Evolutionary conservation across 345 rosid genomes (phyloP).

Genomic region (Aquilaria sinensis): DNA sequence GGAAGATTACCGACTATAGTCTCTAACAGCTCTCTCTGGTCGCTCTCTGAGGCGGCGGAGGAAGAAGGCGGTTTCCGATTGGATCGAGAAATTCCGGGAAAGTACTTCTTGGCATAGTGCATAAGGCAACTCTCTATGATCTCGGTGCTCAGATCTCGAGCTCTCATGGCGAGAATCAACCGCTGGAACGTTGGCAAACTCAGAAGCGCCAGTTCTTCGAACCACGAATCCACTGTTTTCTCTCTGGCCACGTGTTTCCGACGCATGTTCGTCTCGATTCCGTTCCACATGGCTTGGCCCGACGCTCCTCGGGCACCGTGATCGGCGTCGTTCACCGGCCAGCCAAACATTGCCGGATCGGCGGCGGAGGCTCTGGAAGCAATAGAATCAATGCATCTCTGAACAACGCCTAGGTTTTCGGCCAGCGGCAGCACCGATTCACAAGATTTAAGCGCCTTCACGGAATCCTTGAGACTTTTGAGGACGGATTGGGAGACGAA

Average conservation of each 20-base stretch:
- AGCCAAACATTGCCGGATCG: slow-evolving; percentile 73
- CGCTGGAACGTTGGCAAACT: slow-evolving; percentile 47
- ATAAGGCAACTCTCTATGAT: slow-evolving; percentile 77
- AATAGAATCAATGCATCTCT: slow-evolving; percentile 61
- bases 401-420: slow-evolving; percentile 51
- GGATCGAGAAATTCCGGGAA: slow-evolving; percentile 71
- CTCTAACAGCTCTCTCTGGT: slow-evolving; percentile 78
- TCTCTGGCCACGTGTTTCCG: slow-evolving; percentile 28
- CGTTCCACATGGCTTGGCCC: slow-evolving; percentile 44
- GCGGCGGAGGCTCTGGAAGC: slow-evolving; percentile 58
- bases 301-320: slow-evolving; percentile 17
- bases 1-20: slow-evolving; percentile 61
- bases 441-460: slow-evolving; percentile 77
- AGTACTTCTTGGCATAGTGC: slow-evolving; percentile 65
- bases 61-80: slow-evolving; percentile 60
- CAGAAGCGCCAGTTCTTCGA: slow-evolving; percentile 61
- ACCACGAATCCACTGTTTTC: slow-evolving; percentile 46
- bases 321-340: slow-evolving; percentile 70
- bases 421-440: slow-evolving; percentile 47
- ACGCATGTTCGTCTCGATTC: slow-evolving; percentile 40
- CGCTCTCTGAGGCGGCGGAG: slow-evolving; percentile 50
- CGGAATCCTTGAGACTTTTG: slow-evolving; percentile 62
- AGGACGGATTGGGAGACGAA: slow-evolving; percentile 63
- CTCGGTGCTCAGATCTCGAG: slow-evolving; percentile 47
- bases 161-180: slow-evolving; percentile 56